A percentile compares a stretch with the other conserved stretches of the same genome.
Conservation (phyloP, 805 yeast genomes). For the Blastobotrys parvus region DNA sequence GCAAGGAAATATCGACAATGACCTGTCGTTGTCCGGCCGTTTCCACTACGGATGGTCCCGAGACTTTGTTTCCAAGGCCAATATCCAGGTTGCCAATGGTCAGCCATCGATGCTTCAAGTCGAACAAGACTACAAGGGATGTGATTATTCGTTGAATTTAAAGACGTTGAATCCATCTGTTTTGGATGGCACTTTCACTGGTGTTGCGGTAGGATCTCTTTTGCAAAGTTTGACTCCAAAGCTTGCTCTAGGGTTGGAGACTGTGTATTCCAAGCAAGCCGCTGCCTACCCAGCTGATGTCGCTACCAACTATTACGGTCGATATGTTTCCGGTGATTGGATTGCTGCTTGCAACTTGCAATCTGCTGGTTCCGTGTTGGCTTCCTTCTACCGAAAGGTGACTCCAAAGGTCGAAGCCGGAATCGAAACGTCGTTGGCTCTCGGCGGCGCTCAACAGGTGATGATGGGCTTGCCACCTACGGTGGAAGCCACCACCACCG, state of each 20-base stretch:
- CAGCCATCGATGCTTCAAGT: constrained; percentile 93
- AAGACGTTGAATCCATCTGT: constrained; percentile 86
- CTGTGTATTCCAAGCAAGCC: constrained; percentile 63
- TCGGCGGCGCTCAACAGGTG: constrained; percentile 30
- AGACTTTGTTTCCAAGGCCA: constrained; percentile 68
- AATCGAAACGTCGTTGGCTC: constrained; percentile 25
- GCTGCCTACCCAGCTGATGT: constrained; percentile 83
- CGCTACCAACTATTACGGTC: constrained; percentile 79
- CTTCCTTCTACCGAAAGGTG: constrained; percentile 91
- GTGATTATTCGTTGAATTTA: constrained; percentile 80
- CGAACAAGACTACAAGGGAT: constrained; percentile 91
- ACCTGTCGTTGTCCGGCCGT: constrained; percentile 77
- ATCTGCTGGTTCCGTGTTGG: constrained; percentile 83
- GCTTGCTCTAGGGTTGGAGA: constrained; percentile 84
- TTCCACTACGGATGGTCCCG: constrained; percentile 86
- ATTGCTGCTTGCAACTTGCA: constrained; percentile 88
- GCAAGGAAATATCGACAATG: constrained; percentile 90
- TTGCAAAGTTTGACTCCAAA: constrained; percentile 82
- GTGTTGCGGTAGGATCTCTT: constrained; percentile 86
- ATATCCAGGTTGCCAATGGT: constrained; percentile 77
- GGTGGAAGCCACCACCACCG: constrained; percentile 83
- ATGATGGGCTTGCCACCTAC: constrained; percentile 76
- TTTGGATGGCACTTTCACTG: constrained; percentile 67
- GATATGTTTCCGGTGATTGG: constrained; percentile 86
- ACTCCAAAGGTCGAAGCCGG: constrained; percentile 75